Evolutionary conservation across 2,329 filamentous ascomycete species (phyloP).

Genomic region (Sclerotinia trifoliorum): DNA sequence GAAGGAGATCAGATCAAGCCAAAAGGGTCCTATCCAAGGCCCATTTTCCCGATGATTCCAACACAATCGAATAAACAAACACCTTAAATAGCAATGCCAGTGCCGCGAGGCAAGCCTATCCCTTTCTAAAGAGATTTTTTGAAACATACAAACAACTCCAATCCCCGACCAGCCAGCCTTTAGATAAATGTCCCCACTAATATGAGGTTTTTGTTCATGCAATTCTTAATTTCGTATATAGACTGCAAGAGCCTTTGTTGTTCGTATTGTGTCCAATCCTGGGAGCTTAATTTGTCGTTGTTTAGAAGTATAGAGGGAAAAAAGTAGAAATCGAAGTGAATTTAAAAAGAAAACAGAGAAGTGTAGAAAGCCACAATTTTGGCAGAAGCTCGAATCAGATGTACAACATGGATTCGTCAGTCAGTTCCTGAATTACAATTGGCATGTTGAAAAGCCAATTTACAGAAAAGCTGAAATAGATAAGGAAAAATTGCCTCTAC

Average conservation of each 20-base stretch:
- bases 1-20: no score
- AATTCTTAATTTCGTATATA: neutral
- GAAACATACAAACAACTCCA: conserved; percentile 13
- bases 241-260: neutral
- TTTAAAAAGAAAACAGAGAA: neutral
- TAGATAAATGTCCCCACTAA: neutral
- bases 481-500: neutral
- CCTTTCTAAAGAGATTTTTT: conserved; percentile 14
- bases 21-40: neutral
- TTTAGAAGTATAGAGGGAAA: neutral
- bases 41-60: neutral
- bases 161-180: neutral
- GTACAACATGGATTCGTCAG: neutral
- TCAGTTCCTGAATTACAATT: neutral
- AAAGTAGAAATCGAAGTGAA: neutral
- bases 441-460: neutral
- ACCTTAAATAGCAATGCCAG: conserved; percentile 4
- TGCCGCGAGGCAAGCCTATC: conserved; percentile 21
- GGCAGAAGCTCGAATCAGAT: neutral
- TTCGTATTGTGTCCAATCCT: neutral
- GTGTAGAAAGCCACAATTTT: no score
- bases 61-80: neutral
- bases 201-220: neutral
- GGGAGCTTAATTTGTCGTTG: neutral
- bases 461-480: neutral